Evolutionary conservation across 2,329 filamentous ascomycete genomes (phyloP).

Genomic region (Alternaria ventricosa): DNA sequence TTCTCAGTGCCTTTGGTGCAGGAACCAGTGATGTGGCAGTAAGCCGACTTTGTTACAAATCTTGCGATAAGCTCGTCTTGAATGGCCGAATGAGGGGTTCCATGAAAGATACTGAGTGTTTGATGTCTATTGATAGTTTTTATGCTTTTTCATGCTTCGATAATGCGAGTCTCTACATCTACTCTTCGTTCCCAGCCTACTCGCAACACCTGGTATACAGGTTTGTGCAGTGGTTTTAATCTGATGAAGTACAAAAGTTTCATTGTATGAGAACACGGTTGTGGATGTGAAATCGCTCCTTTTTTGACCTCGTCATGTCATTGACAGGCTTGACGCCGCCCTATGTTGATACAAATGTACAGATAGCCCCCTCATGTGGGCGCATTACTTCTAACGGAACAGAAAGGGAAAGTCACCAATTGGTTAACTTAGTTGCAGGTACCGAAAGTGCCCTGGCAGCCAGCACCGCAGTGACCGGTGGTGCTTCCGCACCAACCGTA

Average conservation of each 20-base stretch:
- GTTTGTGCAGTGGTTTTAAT: neutral
- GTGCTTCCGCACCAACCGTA: constrained; percentile 51
- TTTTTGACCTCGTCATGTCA: neutral
- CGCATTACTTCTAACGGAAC: neutral
- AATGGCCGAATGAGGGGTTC: neutral
- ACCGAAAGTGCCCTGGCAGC: constrained; percentile 43
- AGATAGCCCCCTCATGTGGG: neutral
- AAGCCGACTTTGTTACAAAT: neutral
- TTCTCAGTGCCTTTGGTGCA: neutral
- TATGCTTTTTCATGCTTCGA: neutral
- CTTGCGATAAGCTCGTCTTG: neutral
- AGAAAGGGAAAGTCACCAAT: neutral
- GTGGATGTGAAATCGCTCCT: neutral
- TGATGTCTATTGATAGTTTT: neutral
- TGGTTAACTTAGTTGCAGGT: constrained; percentile 28
- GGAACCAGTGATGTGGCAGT: neutral
- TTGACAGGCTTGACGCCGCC: neutral
- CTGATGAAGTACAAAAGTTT: neutral
- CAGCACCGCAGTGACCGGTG: constrained; percentile 35
- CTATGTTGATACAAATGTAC: neutral
- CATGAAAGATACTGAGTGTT: neutral
- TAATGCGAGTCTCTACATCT: neutral
- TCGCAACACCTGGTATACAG: neutral
- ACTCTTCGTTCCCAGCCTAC: neutral
- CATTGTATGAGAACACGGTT: neutral